A percentile compares a stretch with the other conserved stretches of the same genome.
Evolutionary conservation across 352 stramenopile species (phyloP).

Genomic region (Stephanocyclus meneghinianus): DNA sequence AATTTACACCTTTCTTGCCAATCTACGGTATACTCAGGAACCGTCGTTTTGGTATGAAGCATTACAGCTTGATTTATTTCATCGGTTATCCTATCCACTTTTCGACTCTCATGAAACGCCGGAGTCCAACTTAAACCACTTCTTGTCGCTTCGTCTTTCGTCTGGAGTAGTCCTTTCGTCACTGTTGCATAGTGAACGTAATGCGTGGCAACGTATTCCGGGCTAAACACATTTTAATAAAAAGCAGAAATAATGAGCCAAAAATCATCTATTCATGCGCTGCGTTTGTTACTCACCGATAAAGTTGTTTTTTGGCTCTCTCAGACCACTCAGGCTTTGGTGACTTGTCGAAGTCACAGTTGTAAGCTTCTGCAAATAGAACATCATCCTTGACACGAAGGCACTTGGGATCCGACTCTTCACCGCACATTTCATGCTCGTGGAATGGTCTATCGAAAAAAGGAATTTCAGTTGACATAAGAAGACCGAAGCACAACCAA

Average conservation of each 20-base stretch:
- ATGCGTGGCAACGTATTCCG: conserved; percentile 56
- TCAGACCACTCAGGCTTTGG: conserved; percentile 61
- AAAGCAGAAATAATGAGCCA: background rate
- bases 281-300: conserved; percentile 6
- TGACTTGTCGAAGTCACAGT: conserved; percentile 43
- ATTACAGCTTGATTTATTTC: conserved; percentile 62
- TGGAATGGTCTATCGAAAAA: conserved; percentile 35
- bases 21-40: conserved; percentile 40
- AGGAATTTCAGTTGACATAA: background rate
- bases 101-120: conserved; percentile 32
- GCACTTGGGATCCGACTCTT: conserved; percentile 39
- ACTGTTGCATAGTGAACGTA: conserved; percentile 71
- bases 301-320: conserved; percentile 66
- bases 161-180: conserved; percentile 41
- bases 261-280: background rate
- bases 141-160: conserved; percentile 37
- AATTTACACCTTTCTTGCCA: conserved; percentile 47
- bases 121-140: conserved; percentile 22
- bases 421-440: conserved; percentile 42
- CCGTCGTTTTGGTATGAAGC: conserved; percentile 63
- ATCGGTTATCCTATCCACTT: conserved; percentile 45
- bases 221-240: background rate
- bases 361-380: conserved; percentile 51
- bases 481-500: background rate
- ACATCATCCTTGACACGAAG: conserved; percentile 36